Base-by-base conservation (phyloP, 2,329 filamentous ascomycete species). In the Diaporthe citriasiana region DNA sequence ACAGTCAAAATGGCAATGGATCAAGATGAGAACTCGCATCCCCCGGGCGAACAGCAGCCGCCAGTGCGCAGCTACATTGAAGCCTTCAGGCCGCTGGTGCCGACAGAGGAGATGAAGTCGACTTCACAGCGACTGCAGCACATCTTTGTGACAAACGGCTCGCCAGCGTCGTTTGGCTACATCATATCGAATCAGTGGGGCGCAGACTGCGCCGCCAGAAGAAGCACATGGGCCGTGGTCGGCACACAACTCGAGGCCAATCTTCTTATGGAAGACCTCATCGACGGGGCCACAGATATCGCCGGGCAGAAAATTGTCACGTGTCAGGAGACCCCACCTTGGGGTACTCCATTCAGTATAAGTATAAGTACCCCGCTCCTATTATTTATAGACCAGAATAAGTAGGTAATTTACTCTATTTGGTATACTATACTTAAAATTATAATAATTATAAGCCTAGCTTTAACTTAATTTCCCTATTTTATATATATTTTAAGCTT, bases 201-300 rank as follows among this genome's bases (percentile, higher is more conserved):
- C 30, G n/a, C 17, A 10, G 60, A 65, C 19, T n/a, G 15, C 9
- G 10, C 9, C 9, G 33, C 22, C 12, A 1, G 25, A 1, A 65
- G 60, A 27, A 47, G 19, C 1, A 65, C 60, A 35, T 65, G 60
- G 60, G 60, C 60, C 3, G 60, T 65, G 42, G 38, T 65, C 1
- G 27, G 25, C 15, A 38, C 55, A 3, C 6, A 0, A 10, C 15
- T 22, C 1, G 60, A 65, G 22, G 42, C 22, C 8, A 8, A 10
- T 9, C 12, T 65, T 19, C 30, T 65, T 35, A 0, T 4, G 5
- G 5, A 30, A 7, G 60, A n/a, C 25, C 9, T 65, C 12, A n/a
- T 50, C 25, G 35, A 8, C 27, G 60, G 42, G 15, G 25, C 40
- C 60, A 19, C 27, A 17, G 51, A 55, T 33, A 4, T 55, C 3